Conservation (phyloP, 2,329 filamentous ascomycete genomes). For the Arthrinium phaeospermum region DNA sequence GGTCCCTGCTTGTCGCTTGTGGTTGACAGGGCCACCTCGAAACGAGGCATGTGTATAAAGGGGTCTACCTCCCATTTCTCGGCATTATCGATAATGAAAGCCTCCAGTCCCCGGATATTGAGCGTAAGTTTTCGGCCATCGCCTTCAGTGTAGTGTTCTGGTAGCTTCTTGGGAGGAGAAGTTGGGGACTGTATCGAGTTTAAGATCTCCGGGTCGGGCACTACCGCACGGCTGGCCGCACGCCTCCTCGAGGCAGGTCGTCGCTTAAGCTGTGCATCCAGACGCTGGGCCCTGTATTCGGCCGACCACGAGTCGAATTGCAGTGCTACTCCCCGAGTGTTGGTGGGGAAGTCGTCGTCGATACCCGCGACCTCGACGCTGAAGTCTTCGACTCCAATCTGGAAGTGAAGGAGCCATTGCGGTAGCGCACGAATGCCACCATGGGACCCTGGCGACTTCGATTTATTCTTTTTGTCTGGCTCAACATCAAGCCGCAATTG, state of each 20-base stretch:
- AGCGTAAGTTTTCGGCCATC: conserved; percentile 85
- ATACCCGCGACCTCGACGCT: conserved; percentile 89
- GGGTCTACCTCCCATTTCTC: conserved; percentile 85
- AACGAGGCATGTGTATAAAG: conserved; percentile 83
- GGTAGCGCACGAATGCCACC: conserved; percentile 82
- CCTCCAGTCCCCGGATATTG: conserved; percentile 83
- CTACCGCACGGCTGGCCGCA: conserved; percentile 73
- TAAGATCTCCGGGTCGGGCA: conserved; percentile 71
- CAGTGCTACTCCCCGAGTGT: conserved; percentile 81
- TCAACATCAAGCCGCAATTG: conserved; percentile 78
- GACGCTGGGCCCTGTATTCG: conserved; percentile 84
- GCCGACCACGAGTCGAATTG: conserved; percentile 88
- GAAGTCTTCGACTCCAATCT: conserved; percentile 86
- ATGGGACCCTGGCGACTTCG: conserved; percentile 56
- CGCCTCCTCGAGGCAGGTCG: conserved; percentile 67
- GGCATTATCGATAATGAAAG: conserved; percentile 85
- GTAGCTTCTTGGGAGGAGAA: conserved; percentile 58
- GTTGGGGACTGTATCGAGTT: conserved; percentile 55
- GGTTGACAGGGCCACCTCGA: conserved; percentile 86
- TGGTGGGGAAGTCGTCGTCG: conserved; percentile 81
- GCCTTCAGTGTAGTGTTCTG: conserved; percentile 50
- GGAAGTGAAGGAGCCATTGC: conserved; percentile 81
- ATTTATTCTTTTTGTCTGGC: conserved; percentile 60
- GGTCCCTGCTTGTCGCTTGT: conserved; percentile 86
- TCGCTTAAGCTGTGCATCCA: conserved; percentile 63